Base-by-base conservation (phyloP, 2,329 filamentous ascomycete genomes). In the Capronia americana region DNA sequence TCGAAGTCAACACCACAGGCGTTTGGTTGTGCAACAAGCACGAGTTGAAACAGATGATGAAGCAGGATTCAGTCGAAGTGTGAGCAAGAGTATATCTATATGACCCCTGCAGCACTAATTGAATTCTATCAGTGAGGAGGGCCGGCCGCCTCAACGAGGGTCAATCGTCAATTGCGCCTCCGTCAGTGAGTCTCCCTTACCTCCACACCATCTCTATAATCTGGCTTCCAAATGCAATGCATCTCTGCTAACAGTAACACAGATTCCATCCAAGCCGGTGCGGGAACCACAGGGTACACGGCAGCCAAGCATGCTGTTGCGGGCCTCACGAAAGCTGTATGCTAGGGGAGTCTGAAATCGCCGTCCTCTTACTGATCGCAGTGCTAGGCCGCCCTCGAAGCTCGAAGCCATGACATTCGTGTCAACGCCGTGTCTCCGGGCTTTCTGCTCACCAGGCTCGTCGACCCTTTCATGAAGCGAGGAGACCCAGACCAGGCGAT, bases 21-120 rank as follows among this genome's bases (percentile, higher is more conserved):
- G 93, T 97, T 17, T 97, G 93, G 93, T 96, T 88, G 77, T 93
- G 93, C 69, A 90, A 88, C 85, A 97, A 97, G 85, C 91, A 97
- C 78, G 92, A 93, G 7, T 88, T 97, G 44, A 58, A 30, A 44
- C 65, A 68, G 57, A 69, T 69, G 69, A 63, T 68, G 57, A 68
- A 71, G 63, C 69, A 71, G 57, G 67, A 71, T 12, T 55, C 59
- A 12, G 57, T 69, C 12, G 64, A 67, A 53, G 67, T 63, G 61
- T 68, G 46, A 58, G 60, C 24, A 28, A 26, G n/a, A 60, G 28
- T 26, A 23, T 20, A 12, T 24, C n/a, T 20, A n/a, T 8, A 7
- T 24, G 24, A 26, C 24, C 11, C 23, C 8, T 58, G 23, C 57
- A 59, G 44, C 34, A 46, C 44, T 59, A 46, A 59, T 26, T 17